Evolutionary conservation across 1,139 yeast genomes (phyloP).

Genomic region (Geotrichum fermentans): DNA sequence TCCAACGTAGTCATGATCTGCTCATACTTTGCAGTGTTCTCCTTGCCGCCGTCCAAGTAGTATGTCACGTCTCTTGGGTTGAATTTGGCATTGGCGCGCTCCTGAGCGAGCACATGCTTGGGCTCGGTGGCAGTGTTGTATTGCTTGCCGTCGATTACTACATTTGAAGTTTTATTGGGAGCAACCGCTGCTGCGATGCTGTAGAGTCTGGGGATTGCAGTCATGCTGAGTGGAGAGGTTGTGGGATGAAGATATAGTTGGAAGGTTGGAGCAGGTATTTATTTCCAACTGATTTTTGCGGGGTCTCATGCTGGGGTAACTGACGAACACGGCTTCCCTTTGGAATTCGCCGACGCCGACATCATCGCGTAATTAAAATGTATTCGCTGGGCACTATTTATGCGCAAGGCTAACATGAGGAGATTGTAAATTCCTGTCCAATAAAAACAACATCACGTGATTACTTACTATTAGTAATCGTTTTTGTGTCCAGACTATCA

Average conservation of each 20-base stretch:
- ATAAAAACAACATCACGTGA: no score
- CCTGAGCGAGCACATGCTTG: conserved; percentile 34
- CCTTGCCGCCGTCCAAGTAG: conserved; percentile 48
- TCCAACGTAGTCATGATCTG: conserved; percentile 44
- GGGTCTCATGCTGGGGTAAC: not conserved
- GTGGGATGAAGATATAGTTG: not conserved
- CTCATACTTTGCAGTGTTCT: conserved; percentile 41
- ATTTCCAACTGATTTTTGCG: not conserved
- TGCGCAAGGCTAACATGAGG: no score
- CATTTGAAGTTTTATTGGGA: conserved; percentile 18
- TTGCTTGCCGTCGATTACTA: conserved; percentile 26
- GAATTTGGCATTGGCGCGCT: conserved; percentile 43
- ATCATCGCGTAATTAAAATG: not conserved
- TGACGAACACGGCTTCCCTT: no score
- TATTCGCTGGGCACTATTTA: not conserved
- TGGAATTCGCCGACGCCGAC: not conserved
- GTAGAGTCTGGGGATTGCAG: conserved; percentile 2
- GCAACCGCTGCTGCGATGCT: conserved; percentile 3
- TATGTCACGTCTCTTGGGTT: conserved; percentile 42
- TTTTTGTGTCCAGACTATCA: no score
- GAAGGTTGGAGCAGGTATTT: not conserved
- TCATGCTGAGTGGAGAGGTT: not conserved
- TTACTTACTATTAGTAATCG: no score
- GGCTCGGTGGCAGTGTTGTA: conserved; percentile 23
- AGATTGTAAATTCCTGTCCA: no score